phyloP scores from a whole-genome alignment of 345 rosid genomes.

The Geranium brycei region DNA sequence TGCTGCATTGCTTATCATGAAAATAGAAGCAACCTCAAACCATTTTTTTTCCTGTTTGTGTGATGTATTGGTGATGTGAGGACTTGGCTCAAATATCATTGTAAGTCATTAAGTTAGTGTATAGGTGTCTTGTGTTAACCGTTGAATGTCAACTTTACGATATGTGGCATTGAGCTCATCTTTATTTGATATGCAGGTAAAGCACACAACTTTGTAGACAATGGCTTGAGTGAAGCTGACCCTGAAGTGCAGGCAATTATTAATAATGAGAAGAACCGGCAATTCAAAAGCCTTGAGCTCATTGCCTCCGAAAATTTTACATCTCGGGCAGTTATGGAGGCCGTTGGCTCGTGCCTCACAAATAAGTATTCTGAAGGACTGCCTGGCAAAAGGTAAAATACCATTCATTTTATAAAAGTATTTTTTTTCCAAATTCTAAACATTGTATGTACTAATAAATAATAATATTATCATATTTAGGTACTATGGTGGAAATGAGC shows the following conservation, averaged over 20 bases:
- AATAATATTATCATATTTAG: conserved; percentile 16
- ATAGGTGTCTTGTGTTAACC: not conserved
- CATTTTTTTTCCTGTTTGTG: too few relatives aligned
- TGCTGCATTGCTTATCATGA: too few relatives aligned
- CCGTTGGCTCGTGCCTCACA: conserved; percentile 88
- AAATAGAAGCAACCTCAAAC: too few relatives aligned
- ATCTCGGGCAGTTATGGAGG: conserved; percentile 89
- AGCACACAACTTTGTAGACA: conserved; percentile 33
- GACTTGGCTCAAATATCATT: too few relatives aligned
- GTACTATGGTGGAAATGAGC: conserved; percentile 90
- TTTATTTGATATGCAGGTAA: conserved; percentile 24
- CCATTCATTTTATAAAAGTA: not conserved
- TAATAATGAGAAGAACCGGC: conserved; percentile 68
- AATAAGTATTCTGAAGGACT: conserved; percentile 92
- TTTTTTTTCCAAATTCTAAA: not conserved
- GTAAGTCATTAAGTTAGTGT: too few relatives aligned
- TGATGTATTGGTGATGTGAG: too few relatives aligned
- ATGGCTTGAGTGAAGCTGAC: conserved; percentile 53
- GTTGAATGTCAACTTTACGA: not conserved
- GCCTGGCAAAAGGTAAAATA: conserved; percentile 74
- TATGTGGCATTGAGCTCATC: not conserved
- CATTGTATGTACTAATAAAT: not conserved
- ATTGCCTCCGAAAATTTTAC: conserved; percentile 93
- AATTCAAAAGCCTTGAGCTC: conserved; percentile 83
- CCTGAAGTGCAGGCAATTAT: conserved; percentile 59